phyloP scores from a whole-genome alignment of 306 rosid species.

The Cicer cuneatum region DNA sequence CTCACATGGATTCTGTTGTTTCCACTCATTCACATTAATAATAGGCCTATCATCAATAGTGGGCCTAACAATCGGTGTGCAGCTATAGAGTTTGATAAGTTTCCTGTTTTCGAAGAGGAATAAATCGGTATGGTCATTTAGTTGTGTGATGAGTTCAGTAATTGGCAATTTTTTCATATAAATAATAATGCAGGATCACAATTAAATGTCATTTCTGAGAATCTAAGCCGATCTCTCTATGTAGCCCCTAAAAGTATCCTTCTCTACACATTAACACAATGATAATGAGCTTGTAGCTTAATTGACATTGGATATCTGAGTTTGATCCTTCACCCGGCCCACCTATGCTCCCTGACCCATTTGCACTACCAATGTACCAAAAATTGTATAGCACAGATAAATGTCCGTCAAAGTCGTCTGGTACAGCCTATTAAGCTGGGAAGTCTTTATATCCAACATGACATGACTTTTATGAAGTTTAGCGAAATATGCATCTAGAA shows the following conservation, averaged over 20 bases:
- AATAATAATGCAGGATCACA: constrained; percentile 1
- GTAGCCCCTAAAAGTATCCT: constrained; percentile 13
- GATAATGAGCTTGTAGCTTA: constrained; percentile 12
- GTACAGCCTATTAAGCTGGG: background rate
- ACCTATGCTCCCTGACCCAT: constrained; percentile 19
- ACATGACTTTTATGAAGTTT: background rate
- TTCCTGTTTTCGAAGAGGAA: constrained; percentile 27
- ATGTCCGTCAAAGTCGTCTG: background rate
- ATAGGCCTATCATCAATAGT: too few relatives aligned
- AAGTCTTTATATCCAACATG: constrained; percentile 5
- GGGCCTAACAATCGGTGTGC: background rate
- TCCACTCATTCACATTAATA: too few relatives aligned
- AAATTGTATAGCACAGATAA: background rate
- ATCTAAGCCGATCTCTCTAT: constrained; percentile 18
- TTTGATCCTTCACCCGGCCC: constrained; percentile 8
- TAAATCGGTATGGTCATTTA: constrained; percentile 3
- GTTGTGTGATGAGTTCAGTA: constrained; percentile 5
- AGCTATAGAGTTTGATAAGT: constrained; percentile 16
- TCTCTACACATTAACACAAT: constrained; percentile 2
- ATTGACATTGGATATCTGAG: constrained; percentile 16
- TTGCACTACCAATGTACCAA: constrained; percentile 10
- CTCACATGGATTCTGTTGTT: too few relatives aligned
- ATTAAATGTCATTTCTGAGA: constrained; percentile 30
- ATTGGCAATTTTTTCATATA: constrained; percentile 26
- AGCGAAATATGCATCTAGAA: constrained; percentile 32